These are phyloP conservation scores for Bocquillonia castaneifolia DNA, from an alignment of 441 rosid species.

Conservation along the genomic window DNA sequence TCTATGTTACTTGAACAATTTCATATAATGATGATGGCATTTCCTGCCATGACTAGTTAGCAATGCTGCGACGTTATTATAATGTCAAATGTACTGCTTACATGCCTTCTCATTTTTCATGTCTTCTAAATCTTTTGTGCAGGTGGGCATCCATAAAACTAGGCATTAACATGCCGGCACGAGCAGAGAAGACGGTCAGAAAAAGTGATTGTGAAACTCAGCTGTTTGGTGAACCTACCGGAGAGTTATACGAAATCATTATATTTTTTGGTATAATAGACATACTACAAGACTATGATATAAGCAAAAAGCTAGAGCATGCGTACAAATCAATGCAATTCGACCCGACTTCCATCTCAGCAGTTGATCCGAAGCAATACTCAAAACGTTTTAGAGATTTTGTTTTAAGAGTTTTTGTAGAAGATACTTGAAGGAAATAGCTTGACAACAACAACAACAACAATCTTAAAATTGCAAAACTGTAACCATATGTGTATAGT, in stretches of 20 bases:
- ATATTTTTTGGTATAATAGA: constrained; percentile 85
- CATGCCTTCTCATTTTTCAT: background rate
- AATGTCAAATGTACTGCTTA: background rate
- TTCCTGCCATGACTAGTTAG: background rate
- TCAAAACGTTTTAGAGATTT: constrained; percentile 89
- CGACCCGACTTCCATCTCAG: constrained; percentile 91
- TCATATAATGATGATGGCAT: too few relatives aligned
- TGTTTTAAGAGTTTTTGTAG: constrained; percentile 71
- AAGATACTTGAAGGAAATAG: constrained; percentile 50
- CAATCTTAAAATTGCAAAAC: too few relatives aligned
- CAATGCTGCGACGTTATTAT: background rate
- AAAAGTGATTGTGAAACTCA: constrained; percentile 55
- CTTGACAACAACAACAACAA: too few relatives aligned
- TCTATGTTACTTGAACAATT: too few relatives aligned
- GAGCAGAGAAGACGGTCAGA: constrained; percentile 68
- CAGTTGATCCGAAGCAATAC: constrained; percentile 95
- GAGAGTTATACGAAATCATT: constrained; percentile 67
- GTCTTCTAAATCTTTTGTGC: constrained; percentile 22
- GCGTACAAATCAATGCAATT: constrained; percentile 94
- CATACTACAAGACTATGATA: constrained; percentile 91
- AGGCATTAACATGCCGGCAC: constrained; percentile 75
- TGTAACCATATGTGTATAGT: constrained; percentile 21
- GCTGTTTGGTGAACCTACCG: constrained; percentile 79
- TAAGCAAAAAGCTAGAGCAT: constrained; percentile 97
- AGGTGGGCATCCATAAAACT: constrained; percentile 66